A percentile compares a stretch with the other conserved stretches of the same genome.
Evolutionary conservation across 805 yeast species (phyloP).

Genomic region (Priceomyces haplophilus): DNA sequence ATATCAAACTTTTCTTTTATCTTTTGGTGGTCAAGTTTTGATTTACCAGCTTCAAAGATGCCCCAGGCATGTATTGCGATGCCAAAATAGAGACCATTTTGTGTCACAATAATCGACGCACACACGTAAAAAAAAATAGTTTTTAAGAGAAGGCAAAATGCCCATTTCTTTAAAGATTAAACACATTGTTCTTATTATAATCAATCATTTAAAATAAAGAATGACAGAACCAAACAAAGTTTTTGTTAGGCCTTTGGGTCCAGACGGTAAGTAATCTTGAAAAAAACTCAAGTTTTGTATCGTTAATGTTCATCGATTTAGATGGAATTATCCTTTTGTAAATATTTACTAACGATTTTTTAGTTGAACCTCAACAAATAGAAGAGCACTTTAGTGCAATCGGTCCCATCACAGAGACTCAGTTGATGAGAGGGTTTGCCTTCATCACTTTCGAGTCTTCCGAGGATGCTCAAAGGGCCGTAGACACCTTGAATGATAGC

Average conservation of each 20-base stretch:
- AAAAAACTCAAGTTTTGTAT: not conserved
- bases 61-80: too few relatives aligned
- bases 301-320: not conserved
- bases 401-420: conserved; percentile 67
- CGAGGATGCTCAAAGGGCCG: conserved; percentile 50
- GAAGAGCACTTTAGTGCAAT: conserved; percentile 64
- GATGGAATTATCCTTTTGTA: not conserved
- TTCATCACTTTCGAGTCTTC: conserved; percentile 79
- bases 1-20: too few relatives aligned
- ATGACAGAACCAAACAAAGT: conserved; percentile 30
- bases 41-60: too few relatives aligned
- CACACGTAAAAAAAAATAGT: not conserved
- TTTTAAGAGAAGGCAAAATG: not conserved
- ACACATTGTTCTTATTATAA: not conserved
- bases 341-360: conserved; percentile 23
- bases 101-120: not conserved
- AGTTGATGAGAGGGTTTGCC: conserved; percentile 79
- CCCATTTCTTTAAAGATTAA: not conserved
- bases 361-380: conserved; percentile 49
- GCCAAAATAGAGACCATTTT: not conserved
- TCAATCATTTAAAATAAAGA: not conserved
- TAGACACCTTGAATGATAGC: conserved; percentile 42
- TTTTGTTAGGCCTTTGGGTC: conserved; percentile 63
- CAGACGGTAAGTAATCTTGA: conserved; percentile 36
- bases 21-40: too few relatives aligned